Evolutionary conservation across 805 yeast species (phyloP).

Genomic region (Vanderwaltozyma tropicalis): DNA sequence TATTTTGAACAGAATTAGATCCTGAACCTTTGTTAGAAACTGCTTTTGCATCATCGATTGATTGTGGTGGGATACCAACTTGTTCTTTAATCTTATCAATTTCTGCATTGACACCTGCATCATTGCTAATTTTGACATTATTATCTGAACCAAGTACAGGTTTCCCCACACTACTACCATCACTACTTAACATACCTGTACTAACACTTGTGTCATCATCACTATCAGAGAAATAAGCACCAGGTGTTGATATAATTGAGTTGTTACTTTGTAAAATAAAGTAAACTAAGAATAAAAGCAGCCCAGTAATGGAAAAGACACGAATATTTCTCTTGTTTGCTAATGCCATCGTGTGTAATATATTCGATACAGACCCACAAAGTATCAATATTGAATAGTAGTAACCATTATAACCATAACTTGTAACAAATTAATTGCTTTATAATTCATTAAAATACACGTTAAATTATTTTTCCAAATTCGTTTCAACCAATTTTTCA

Average conservation of each 20-base stretch:
- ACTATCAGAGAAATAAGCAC: not conserved
- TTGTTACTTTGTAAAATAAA: slow-evolving; percentile 21
- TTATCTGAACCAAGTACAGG: not conserved
- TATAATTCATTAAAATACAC: too few species aligned
- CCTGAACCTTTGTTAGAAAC: not conserved
- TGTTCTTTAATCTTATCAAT: slow-evolving; percentile 16
- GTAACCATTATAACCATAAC: too few species aligned
- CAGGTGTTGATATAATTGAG: not conserved
- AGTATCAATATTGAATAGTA: too few species aligned
- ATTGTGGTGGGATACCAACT: slow-evolving; percentile 5
- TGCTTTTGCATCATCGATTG: slow-evolving; percentile 1
- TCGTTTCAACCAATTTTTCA: too few species aligned
- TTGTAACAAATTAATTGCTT: too few species aligned
- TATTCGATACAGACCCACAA: too few species aligned
- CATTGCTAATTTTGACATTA: not conserved
- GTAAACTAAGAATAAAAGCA: slow-evolving; percentile 18
- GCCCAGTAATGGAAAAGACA: slow-evolving; percentile 17
- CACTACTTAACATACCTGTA: not conserved
- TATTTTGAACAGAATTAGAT: slow-evolving; percentile 1
- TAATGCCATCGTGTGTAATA: not conserved
- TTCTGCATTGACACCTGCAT: slow-evolving; percentile 5
- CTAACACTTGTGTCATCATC: not conserved
- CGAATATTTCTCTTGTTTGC: slow-evolving; percentile 21
- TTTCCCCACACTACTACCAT: not conserved
- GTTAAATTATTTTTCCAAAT: too few species aligned